phyloP scores from a whole-genome alignment of 1,284 basidiomycete species.

The Leccinum pachyderme region DNA sequence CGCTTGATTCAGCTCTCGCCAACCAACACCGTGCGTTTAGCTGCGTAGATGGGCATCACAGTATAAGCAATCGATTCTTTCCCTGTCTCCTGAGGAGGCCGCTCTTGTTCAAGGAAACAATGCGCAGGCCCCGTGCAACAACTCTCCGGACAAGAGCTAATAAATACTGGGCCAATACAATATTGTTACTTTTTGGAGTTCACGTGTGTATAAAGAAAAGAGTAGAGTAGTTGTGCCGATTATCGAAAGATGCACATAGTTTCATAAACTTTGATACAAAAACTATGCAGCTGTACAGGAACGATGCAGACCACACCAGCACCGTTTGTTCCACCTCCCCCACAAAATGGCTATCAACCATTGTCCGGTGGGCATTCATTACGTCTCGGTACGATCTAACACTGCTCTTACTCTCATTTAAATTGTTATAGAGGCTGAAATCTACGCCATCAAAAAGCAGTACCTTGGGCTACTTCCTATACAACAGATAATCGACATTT shows the following conservation, averaged over 20 bases:
- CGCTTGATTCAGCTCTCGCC: background rate
- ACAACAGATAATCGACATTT: conserved; percentile 72
- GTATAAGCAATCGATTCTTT: conserved; percentile 43
- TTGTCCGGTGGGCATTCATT: conserved; percentile 27
- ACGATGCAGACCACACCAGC: conserved; percentile 33
- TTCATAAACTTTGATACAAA: conserved; percentile 32
- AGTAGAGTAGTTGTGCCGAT: too few relatives aligned
- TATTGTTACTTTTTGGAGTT: background rate
- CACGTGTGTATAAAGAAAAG: background rate
- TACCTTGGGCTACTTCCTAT: conserved; percentile 65
- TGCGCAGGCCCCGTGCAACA: background rate
- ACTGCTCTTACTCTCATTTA: conserved; percentile 1
- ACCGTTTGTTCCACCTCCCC: conserved; percentile 21
- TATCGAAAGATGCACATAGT: conserved; percentile 7
- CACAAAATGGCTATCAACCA: conserved; percentile 33
- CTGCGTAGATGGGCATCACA: conserved; percentile 45
- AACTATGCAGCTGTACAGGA: conserved; percentile 38
- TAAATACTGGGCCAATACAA: background rate
- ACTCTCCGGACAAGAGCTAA: conserved; percentile 6
- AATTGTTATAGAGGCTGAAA: conserved; percentile 33
- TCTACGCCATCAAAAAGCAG: conserved; percentile 61
- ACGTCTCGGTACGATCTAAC: conserved; percentile 1
- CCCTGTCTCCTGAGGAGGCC: conserved; percentile 49
- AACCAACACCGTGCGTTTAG: conserved; percentile 27
- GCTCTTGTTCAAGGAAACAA: conserved; percentile 21